Conservation (phyloP, 495 filamentous ascomycete genomes). For the Arthonia radiata region DNA sequence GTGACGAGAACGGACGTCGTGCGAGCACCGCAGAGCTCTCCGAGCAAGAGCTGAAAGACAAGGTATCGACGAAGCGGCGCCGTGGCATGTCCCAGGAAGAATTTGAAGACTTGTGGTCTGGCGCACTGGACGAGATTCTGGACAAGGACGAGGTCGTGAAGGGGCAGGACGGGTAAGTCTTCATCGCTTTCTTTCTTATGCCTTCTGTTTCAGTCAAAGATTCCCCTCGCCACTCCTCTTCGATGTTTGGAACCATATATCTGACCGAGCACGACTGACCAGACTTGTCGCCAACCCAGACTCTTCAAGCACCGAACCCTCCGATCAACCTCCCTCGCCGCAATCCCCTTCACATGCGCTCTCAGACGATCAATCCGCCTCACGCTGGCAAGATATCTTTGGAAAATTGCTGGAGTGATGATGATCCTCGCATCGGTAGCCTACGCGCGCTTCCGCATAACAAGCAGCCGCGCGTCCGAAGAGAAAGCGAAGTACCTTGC, state of each 20-base stretch:
- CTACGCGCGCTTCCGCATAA: conserved; percentile 32
- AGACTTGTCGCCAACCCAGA: conserved; percentile 40
- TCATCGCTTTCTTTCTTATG: conserved; percentile 1
- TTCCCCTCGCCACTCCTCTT: neutral
- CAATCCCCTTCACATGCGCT: conserved; percentile 68
- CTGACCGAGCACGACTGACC: conserved; percentile 7
- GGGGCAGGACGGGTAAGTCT: conserved; percentile 51
- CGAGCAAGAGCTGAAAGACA: conserved; percentile 51
- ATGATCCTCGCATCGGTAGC: conserved; percentile 20
- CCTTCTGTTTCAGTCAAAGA: conserved; percentile 2
- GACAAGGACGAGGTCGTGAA: conserved; percentile 58
- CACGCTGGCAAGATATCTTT: conserved; percentile 85
- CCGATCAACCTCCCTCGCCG: conserved; percentile 60
- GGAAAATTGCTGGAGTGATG: conserved; percentile 57
- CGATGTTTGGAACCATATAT: conserved; percentile 1
- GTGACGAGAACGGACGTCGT: conserved; percentile 32
- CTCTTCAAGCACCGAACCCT: conserved; percentile 25
- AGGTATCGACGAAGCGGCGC: conserved; percentile 42
- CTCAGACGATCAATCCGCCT: conserved; percentile 70
- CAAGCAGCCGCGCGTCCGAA: conserved; percentile 31
- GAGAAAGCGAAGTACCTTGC: conserved; percentile 58
- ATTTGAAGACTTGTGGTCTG: conserved; percentile 78
- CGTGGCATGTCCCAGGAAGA: conserved; percentile 63
- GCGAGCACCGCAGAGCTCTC: conserved; percentile 37
- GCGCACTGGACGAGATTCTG: conserved; percentile 66